Conservation (phyloP, 106 monocot genomes). For the Gastrodia elata region DNA sequence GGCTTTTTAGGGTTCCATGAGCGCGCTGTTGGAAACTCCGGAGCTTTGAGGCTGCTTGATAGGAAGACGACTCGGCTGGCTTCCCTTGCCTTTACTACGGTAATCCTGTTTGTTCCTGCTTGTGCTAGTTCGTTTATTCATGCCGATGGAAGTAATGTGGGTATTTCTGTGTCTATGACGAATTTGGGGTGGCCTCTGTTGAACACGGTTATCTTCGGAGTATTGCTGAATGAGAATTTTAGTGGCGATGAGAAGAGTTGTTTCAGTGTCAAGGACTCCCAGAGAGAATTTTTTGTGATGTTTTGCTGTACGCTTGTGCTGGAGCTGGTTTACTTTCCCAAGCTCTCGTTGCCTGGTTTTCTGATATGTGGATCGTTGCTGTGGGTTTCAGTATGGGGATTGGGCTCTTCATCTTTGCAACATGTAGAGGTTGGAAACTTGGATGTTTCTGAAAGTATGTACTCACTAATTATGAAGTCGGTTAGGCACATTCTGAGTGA, state of each 20-base stretch:
- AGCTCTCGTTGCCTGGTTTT: constrained; percentile 64
- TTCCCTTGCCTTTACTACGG: constrained; percentile 47
- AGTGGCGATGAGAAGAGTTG: constrained; percentile 25
- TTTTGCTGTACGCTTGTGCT: constrained; percentile 61
- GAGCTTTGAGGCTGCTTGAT: constrained; percentile 38
- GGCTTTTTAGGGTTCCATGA: constrained; percentile 59
- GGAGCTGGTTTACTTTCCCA: constrained; percentile 76
- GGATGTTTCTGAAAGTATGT: constrained; percentile 30
- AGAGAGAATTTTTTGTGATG: constrained; percentile 49
- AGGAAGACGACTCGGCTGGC: constrained; percentile 28
- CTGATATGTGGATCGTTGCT: constrained; percentile 58
- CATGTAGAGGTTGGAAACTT: constrained; percentile 50
- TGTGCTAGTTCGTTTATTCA: constrained; percentile 21
- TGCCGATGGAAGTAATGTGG: neutral
- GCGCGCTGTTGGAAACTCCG: constrained; percentile 26
- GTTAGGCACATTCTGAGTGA: constrained; percentile 71
- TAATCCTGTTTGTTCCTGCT: constrained; percentile 58
- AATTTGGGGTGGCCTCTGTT: constrained; percentile 58
- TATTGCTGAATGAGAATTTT: constrained; percentile 45
- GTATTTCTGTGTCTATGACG: constrained; percentile 16
- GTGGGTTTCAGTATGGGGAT: constrained; percentile 57
- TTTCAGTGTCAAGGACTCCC: constrained; percentile 24
- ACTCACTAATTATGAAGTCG: constrained; percentile 47
- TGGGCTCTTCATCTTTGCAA: constrained; percentile 36
- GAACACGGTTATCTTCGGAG: constrained; percentile 74